A percentile compares a stretch with the other conserved stretches of the same genome.
Evolutionary conservation across 164 flowering plant species (phyloP).

Genomic region (Kalanchoe fedtschenkoi): DNA sequence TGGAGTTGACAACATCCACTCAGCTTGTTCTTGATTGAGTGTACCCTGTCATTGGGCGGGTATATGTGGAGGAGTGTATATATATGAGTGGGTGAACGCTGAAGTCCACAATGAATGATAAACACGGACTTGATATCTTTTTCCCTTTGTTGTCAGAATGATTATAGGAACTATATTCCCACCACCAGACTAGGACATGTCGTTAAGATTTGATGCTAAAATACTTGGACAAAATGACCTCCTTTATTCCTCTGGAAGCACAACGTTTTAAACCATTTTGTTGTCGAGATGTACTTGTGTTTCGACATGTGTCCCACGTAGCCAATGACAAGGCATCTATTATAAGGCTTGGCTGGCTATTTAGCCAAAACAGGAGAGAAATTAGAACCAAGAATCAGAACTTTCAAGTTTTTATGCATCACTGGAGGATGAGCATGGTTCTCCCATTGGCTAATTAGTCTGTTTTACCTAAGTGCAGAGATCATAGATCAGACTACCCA

Average conservation of each 20-base stretch:
- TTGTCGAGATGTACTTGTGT: background rate
- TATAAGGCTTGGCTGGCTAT: background rate
- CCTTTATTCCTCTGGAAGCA: background rate
- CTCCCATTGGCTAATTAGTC: background rate
- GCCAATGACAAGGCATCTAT: background rate
- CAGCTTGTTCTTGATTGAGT: background rate
- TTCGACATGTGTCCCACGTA: background rate
- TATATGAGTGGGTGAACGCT: background rate
- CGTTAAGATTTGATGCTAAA: background rate
- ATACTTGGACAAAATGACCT: background rate
- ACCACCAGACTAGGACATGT: no score
- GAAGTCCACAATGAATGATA: background rate
- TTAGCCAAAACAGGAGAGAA: background rate
- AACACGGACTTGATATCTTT: background rate
- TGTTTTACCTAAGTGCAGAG: no score
- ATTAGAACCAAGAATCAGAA: background rate
- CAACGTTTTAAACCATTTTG: background rate
- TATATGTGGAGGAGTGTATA: background rate
- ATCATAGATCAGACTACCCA: no score
- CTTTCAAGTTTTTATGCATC: background rate
- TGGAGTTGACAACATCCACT: no score
- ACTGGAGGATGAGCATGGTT: conserved; percentile 5
- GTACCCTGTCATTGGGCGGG: background rate
- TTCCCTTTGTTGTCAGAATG: no score
- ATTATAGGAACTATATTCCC: no score